Evolutionary conservation across 2,329 filamentous ascomycete species (phyloP).

Genomic region (Raffaelea ambrosiae): DNA sequence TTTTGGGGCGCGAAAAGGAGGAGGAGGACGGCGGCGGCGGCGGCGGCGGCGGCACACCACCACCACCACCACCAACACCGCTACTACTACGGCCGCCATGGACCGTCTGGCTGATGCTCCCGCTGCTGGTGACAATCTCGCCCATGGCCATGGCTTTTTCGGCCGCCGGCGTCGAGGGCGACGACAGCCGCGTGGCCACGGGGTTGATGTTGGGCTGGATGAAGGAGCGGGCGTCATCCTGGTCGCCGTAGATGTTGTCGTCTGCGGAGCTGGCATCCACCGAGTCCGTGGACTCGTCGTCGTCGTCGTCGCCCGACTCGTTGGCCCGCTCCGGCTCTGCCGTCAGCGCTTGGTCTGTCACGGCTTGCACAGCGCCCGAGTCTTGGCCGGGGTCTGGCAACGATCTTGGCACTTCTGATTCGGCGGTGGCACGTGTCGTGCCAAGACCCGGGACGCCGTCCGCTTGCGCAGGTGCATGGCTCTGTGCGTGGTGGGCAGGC

Average conservation of each 20-base stretch:
- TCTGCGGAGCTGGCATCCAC: slow-evolving; percentile 16
- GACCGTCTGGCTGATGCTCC: too few relatives aligned
- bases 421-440: neutral
- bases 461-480: too few relatives aligned
- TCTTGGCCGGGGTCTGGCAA: slow-evolving; percentile 2
- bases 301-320: neutral
- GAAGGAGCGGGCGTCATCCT: slow-evolving; percentile 51
- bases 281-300: neutral
- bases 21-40: too few relatives aligned
- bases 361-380: too few relatives aligned
- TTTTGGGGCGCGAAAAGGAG: too few relatives aligned
- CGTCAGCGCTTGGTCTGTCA: too few relatives aligned
- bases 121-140: slow-evolving; percentile 14
- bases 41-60: too few relatives aligned
- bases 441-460: neutral
- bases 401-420: neutral
- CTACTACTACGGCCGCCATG: too few relatives aligned
- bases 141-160: slow-evolving; percentile 51
- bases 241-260: slow-evolving; percentile 30
- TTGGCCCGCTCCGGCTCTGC: neutral
- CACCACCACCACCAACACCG: neutral
- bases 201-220: slow-evolving; percentile 52
- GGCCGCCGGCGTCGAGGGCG: slow-evolving; percentile 43
- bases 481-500: too few relatives aligned
- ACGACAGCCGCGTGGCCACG: slow-evolving; percentile 46